Conservation (phyloP, 2,329 filamentous ascomycete species). For the Calonectria pseudoreteaudii region DNA sequence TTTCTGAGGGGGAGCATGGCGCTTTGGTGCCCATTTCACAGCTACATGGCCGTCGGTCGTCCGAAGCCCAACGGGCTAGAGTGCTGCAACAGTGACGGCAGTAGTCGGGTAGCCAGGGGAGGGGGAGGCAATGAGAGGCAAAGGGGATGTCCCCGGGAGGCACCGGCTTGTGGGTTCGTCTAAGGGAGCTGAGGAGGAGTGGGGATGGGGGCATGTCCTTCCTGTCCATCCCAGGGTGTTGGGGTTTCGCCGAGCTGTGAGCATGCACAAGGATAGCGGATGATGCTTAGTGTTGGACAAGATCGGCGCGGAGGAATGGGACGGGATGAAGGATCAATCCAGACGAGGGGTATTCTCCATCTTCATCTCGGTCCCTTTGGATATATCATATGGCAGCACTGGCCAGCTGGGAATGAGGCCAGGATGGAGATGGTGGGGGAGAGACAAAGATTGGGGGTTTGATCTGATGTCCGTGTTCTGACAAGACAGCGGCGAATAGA, state of each 20-base stretch:
- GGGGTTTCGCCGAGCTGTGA: background rate
- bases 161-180: conserved; percentile 15
- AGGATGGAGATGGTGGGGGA: conserved; percentile 16
- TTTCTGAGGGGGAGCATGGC: background rate
- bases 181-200: background rate
- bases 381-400: conserved; percentile 2
- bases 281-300: background rate
- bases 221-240: background rate
- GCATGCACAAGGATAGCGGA: background rate
- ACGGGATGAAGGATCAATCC: background rate
- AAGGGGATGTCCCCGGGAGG: background rate
- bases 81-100: conserved; percentile 9
- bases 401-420: conserved; percentile 4
- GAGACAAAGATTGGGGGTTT: conserved; percentile 13
- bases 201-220: conserved; percentile 12
- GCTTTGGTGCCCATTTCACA: background rate
- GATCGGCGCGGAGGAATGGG: conserved; percentile 10
- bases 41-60: background rate
- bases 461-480: background rate
- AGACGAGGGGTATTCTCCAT: background rate
- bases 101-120: background rate
- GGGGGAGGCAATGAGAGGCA: background rate
- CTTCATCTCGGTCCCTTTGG: conserved; percentile 2
- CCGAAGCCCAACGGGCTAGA: background rate
- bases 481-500: background rate